Evolutionary conservation across 75 land plant genomes (phyloP).

Genomic region (Sequoiadendron giganteum): DNA sequence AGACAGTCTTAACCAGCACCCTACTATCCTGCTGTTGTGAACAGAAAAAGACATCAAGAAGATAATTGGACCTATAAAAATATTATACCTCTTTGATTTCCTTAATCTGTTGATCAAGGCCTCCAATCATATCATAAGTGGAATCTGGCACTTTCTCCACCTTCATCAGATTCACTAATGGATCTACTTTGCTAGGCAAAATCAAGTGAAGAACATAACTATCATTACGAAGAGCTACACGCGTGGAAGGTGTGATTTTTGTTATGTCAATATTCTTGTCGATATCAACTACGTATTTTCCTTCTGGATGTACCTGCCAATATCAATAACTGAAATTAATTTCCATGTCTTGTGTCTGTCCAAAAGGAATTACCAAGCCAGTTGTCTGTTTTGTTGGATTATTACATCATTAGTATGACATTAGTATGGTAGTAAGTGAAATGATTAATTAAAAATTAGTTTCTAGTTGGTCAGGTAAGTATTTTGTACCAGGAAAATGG

Average conservation of each 20-base stretch:
- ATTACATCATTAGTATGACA: too few relatives aligned
- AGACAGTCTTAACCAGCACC: not conserved
- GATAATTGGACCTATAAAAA: not conserved
- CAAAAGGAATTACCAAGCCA: not conserved
- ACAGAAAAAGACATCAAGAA: not conserved
- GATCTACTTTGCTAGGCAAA: slow-evolving; percentile 92
- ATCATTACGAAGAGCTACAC: slow-evolving; percentile 92
- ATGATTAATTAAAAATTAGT: too few relatives aligned
- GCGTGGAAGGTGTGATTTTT: slow-evolving; percentile 80
- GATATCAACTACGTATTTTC: slow-evolving; percentile 90
- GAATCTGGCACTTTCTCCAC: slow-evolving; percentile 97
- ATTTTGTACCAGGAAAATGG: too few relatives aligned
- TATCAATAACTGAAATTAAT: not conserved
- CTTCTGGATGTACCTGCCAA: slow-evolving; percentile 89
- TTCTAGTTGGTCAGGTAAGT: too few relatives aligned
- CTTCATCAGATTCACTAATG: slow-evolving; percentile 90
- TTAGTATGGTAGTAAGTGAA: too few relatives aligned
- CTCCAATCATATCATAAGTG: slow-evolving; percentile 97
- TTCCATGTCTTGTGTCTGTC: not conserved
- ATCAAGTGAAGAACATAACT: slow-evolving; percentile 91
- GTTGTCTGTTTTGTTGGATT: not conserved
- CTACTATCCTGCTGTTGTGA: not conserved
- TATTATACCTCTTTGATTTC: slow-evolving; percentile 81
- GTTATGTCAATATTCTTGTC: slow-evolving; percentile 89
- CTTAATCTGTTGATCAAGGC: slow-evolving; percentile 92